These are phyloP conservation scores for Thyridium curvatum DNA, from an alignment of 2,329 filamentous ascomycete genomes.

Conservation along the genomic window DNA sequence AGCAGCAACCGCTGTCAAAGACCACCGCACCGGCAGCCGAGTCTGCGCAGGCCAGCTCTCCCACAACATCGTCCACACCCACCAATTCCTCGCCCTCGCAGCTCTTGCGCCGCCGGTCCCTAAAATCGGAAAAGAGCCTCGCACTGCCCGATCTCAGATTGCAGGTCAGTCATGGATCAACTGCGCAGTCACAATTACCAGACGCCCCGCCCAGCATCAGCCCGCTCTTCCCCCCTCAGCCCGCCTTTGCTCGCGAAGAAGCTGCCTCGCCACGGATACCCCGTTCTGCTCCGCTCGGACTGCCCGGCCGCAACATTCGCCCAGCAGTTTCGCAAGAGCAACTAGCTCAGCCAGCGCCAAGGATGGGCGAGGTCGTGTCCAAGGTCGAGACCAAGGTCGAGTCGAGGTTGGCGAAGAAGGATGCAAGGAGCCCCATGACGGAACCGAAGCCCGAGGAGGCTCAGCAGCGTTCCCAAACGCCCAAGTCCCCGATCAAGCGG, in stretches of 20 bases:
- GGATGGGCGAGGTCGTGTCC: conserved; percentile 19
- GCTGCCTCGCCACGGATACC: no score
- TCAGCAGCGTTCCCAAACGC: no score
- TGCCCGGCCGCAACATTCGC: conserved; percentile 22
- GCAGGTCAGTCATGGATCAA: conserved; percentile 42
- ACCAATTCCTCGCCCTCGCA: conserved; percentile 21
- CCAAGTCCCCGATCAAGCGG: conserved; percentile 18
- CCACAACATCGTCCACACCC: conserved; percentile 12
- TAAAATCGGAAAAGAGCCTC: conserved; percentile 39
- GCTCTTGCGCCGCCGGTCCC: conserved; percentile 45
- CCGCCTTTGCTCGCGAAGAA: no score
- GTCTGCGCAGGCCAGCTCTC: conserved; percentile 8
- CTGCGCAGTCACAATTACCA: conserved; percentile 25
- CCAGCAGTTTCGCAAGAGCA: conserved; percentile 15
- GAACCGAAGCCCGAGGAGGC: no score
- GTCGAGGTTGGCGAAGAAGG: conserved; percentile 7
- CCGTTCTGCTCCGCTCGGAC: conserved; percentile 4
- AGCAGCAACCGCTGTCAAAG: background rate
- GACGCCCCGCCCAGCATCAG: conserved; percentile 2
- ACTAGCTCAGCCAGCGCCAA: conserved; percentile 8
- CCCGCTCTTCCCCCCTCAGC: conserved; percentile 11
- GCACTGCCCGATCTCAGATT: conserved; percentile 43
- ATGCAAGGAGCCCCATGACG: background rate
- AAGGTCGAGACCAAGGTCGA: conserved; percentile 15
- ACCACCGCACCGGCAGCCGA: conserved; percentile 7